Percentiles rank a stretch among this genome's conserved stretches.
These are phyloP conservation scores for Zoysia matrella DNA, from an alignment of 202 grass and related monocot genomes.

Conservation along the genomic window DNA sequence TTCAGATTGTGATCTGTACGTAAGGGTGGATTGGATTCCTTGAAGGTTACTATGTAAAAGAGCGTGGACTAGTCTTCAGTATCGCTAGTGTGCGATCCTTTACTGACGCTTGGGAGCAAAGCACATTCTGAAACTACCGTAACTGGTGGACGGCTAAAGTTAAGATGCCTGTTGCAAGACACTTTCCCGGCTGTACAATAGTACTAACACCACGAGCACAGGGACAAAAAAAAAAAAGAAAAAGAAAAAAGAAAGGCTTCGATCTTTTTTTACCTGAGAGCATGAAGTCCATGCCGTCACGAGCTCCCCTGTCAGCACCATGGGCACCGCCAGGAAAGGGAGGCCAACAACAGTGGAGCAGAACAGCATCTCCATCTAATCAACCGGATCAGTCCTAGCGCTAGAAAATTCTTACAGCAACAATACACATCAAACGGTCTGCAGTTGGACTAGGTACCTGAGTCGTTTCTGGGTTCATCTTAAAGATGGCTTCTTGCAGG, in stretches of 20 bases:
- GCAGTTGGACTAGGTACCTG: slow-evolving; percentile 52
- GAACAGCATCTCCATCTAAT: slow-evolving; percentile 94
- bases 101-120: slow-evolving; percentile 16
- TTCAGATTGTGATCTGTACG: background rate
- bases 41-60: background rate
- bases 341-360: slow-evolving; percentile 89
- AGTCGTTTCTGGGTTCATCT: slow-evolving; percentile 80
- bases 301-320: slow-evolving; percentile 89
- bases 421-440: background rate
- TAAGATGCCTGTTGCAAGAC: background rate
- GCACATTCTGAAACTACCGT: slow-evolving; percentile 19
- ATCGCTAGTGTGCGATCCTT: slow-evolving; percentile 29
- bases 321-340: slow-evolving; percentile 71
- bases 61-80: background rate
- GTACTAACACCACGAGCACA: no score
- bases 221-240: no score
- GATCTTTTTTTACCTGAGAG: slow-evolving; percentile 53
- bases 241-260: no score
- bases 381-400: no score
- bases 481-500: slow-evolving; percentile 88
- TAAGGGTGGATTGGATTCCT: slow-evolving; percentile 20
- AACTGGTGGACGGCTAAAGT: slow-evolving; percentile 6
- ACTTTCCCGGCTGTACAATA: no score
- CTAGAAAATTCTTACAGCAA: background rate
- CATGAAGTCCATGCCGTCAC: slow-evolving; percentile 80